Evolutionary conservation across 805 yeast genomes (phyloP).

Genomic region (Ogataea thermomethanolica): DNA sequence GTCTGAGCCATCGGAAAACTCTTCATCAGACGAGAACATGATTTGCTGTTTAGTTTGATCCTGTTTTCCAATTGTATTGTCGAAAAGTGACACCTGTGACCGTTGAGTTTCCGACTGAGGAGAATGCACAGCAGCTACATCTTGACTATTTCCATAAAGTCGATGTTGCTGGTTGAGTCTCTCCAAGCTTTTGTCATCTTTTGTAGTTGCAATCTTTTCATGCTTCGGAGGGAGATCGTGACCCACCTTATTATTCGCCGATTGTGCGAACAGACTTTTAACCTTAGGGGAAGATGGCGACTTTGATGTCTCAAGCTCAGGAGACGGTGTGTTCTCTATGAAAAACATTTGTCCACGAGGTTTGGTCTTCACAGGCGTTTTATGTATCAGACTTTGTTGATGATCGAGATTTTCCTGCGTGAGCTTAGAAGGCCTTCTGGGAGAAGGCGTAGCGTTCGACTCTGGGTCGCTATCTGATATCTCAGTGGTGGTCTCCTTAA

Average conservation of each 20-base stretch:
- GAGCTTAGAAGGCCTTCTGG: slow-evolving; percentile 11
- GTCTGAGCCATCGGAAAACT: slow-evolving; percentile 40
- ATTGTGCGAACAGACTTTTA: slow-evolving; percentile 12
- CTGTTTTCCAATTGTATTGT: slow-evolving; percentile 14
- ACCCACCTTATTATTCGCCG: slow-evolving; percentile 10
- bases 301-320: slow-evolving; percentile 18
- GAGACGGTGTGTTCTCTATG: slow-evolving; percentile 33
- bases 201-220: slow-evolving; percentile 1
- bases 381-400: slow-evolving; percentile 14
- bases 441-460: slow-evolving; percentile 15
- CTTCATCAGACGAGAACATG: slow-evolving; percentile 38
- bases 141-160: slow-evolving; percentile 8
- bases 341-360: slow-evolving; percentile 28
- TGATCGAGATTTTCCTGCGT: slow-evolving; percentile 17
- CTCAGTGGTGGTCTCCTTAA: slow-evolving; percentile 29
- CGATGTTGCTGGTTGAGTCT: slow-evolving; percentile 12
- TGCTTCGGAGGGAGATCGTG: background rate
- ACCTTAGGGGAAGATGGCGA: slow-evolving; percentile 10
- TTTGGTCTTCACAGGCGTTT: slow-evolving; percentile 1
- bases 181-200: slow-evolving; percentile 7
- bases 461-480: slow-evolving; percentile 25
- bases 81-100: slow-evolving; percentile 29
- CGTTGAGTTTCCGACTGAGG: slow-evolving; percentile 24
- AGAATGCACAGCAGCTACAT: slow-evolving; percentile 8
- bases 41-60: slow-evolving; percentile 14